phyloP scores from a whole-genome alignment of 805 yeast species.

The Candida verbasci region DNA sequence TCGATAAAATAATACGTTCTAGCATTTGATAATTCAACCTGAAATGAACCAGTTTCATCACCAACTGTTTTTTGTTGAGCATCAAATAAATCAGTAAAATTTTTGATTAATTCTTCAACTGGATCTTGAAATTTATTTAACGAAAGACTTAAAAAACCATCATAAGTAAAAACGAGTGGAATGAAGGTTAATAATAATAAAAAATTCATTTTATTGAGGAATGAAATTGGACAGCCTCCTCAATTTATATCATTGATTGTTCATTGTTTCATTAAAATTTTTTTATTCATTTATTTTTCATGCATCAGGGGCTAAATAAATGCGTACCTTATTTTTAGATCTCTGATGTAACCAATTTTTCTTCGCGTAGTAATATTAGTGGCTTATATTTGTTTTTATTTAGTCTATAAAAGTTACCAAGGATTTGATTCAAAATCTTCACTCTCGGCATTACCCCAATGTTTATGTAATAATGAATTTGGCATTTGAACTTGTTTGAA shows the following conservation, averaged over 20 bases:
- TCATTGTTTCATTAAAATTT: too few relatives aligned
- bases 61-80: conserved; percentile 2
- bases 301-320: too few relatives aligned
- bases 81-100: neutral
- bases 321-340: too few relatives aligned
- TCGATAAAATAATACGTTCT: conserved; percentile 14
- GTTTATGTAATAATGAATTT: conserved; percentile 45
- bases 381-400: too few relatives aligned
- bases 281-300: too few relatives aligned
- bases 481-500: conserved; percentile 49
- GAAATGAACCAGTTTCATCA: conserved; percentile 4
- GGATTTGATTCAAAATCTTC: conserved; percentile 59
- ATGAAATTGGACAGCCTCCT: too few relatives aligned
- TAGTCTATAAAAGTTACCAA: conserved; percentile 38
- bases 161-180: neutral
- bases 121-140: conserved; percentile 3
- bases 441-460: conserved; percentile 34
- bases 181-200: neutral
- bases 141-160: conserved; percentile 2
- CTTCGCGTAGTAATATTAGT: too few relatives aligned
- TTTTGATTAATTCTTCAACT: neutral
- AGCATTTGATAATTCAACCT: conserved; percentile 7
- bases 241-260: too few relatives aligned
- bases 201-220: neutral
- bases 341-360: too few relatives aligned